A percentile compares a stretch with the other conserved stretches of the same genome.
phyloP scores from a whole-genome alignment of 176 grass and related monocot species.

The Triticum timopheevii region DNA sequence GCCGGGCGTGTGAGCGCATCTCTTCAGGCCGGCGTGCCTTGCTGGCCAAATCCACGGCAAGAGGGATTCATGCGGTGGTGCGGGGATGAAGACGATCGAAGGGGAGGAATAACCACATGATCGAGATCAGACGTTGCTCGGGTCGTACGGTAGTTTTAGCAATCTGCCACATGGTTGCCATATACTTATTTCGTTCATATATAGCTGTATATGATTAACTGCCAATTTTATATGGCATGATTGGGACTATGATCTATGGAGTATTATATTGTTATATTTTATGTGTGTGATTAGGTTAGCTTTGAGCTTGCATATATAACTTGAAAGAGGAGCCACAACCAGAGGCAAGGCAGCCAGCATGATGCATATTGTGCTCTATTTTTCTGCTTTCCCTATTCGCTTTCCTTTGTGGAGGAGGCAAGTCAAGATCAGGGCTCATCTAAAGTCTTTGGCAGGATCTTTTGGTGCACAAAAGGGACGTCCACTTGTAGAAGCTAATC shows the following conservation, averaged over 20 bases:
- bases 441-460: neutral
- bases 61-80: no score
- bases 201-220: neutral
- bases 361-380: constrained; percentile 9
- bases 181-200: no score
- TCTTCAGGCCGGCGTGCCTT: no score
- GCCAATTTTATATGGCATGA: neutral
- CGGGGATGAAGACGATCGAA: no score
- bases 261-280: no score
- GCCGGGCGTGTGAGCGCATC: no score
- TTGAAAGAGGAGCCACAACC: constrained; percentile 44
- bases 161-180: no score
- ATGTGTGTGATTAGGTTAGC: neutral
- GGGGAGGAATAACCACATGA: no score
- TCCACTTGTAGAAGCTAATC: constrained; percentile 26
- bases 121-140: no score
- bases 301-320: constrained; percentile 45
- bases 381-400: constrained; percentile 3
- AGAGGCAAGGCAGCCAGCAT: neutral
- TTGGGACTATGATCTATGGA: neutral
- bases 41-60: no score
- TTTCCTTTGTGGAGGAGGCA: constrained; percentile 49
- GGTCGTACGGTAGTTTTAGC: no score
- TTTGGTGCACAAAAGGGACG: constrained; percentile 35
- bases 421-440: constrained; percentile 39